These are phyloP conservation scores for Oryza glumipatula DNA, from an alignment of 176 grass and related monocot species.

Conservation along the genomic window DNA sequence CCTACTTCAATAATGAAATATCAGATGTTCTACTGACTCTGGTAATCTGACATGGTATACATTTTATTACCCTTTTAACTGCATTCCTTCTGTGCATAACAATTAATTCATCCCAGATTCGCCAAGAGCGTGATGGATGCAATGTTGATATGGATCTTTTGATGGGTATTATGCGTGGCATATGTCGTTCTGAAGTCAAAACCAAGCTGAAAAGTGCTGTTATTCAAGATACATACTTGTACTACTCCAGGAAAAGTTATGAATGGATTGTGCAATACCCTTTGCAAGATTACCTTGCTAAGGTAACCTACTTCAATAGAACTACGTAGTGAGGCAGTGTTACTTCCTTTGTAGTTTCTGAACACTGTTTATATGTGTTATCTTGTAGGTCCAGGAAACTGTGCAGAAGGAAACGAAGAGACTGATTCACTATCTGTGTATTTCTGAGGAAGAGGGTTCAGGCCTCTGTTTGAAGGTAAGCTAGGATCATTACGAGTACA, in stretches of 20 bases:
- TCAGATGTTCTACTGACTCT: constrained; percentile 47
- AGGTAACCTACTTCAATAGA: constrained; percentile 37
- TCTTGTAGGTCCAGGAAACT: constrained; percentile 54
- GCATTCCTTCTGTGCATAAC: constrained; percentile 30
- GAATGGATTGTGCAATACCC: constrained; percentile 60
- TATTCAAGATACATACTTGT: constrained; percentile 47
- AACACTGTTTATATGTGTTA: constrained; percentile 23
- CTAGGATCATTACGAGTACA: neutral
- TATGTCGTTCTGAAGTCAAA: constrained; percentile 52
- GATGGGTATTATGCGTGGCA: constrained; percentile 47
- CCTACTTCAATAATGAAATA: constrained; percentile 46
- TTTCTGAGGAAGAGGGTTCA: constrained; percentile 16
- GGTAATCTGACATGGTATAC: constrained; percentile 37
- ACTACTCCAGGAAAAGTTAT: constrained; percentile 53
- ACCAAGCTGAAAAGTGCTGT: constrained; percentile 40
- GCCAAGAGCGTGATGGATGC: constrained; percentile 56
- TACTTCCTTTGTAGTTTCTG: neutral
- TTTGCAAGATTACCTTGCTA: constrained; percentile 58
- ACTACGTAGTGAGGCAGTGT: neutral
- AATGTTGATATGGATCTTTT: constrained; percentile 30
- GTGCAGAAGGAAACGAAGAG: constrained; percentile 54
- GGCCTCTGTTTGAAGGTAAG: constrained; percentile 48
- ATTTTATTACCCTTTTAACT: constrained; percentile 26
- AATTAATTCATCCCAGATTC: constrained; percentile 51
- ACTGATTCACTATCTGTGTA: constrained; percentile 40